Conservation (phyloP, 495 filamentous ascomycete genomes). For the Recurvomyces mirabilis region DNA sequence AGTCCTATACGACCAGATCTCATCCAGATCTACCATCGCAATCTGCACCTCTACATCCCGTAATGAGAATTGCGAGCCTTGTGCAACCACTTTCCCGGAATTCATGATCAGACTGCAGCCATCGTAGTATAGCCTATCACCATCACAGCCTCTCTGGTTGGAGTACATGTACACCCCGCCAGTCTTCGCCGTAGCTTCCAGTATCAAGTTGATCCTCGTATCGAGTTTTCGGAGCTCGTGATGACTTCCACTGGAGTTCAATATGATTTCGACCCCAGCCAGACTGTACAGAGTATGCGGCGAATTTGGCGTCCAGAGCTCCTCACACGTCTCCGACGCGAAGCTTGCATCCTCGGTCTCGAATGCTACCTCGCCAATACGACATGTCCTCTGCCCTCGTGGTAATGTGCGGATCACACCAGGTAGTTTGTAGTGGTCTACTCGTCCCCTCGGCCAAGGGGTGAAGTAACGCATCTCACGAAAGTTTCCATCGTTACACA, state of each 20-base stretch:
- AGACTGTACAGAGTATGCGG: slow-evolving; percentile 32
- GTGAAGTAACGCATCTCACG: slow-evolving; percentile 63
- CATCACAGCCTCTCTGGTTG: slow-evolving; percentile 59
- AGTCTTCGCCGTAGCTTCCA: slow-evolving; percentile 58
- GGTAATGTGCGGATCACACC: slow-evolving; percentile 40
- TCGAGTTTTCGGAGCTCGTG: slow-evolving; percentile 67
- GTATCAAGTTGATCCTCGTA: slow-evolving; percentile 60
- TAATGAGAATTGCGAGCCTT: slow-evolving; percentile 62
- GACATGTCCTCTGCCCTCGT: slow-evolving; percentile 22
- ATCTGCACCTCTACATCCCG: slow-evolving; percentile 77
- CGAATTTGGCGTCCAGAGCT: slow-evolving; percentile 33
- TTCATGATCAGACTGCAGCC: slow-evolving; percentile 70
- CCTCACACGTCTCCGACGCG: slow-evolving; percentile 29
- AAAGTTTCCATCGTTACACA: slow-evolving; percentile 69
- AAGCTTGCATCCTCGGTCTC: slow-evolving; percentile 30
- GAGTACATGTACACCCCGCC: slow-evolving; percentile 20
- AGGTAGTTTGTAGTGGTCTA: slow-evolving; percentile 68
- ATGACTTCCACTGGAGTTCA: slow-evolving; percentile 65
- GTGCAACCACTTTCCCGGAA: slow-evolving; percentile 61
- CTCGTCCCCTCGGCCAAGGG: slow-evolving; percentile 48
- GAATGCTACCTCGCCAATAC: slow-evolving; percentile 17
- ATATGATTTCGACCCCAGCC: slow-evolving; percentile 49
- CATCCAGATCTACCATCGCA: slow-evolving; percentile 71
- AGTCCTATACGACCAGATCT: slow-evolving; percentile 49
- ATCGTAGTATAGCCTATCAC: slow-evolving; percentile 55